Evolutionary conservation across 305 asterid genomes (phyloP), one percentile per base, ranked within the genome.

Genomic region (Fraxinus greggii): DNA sequence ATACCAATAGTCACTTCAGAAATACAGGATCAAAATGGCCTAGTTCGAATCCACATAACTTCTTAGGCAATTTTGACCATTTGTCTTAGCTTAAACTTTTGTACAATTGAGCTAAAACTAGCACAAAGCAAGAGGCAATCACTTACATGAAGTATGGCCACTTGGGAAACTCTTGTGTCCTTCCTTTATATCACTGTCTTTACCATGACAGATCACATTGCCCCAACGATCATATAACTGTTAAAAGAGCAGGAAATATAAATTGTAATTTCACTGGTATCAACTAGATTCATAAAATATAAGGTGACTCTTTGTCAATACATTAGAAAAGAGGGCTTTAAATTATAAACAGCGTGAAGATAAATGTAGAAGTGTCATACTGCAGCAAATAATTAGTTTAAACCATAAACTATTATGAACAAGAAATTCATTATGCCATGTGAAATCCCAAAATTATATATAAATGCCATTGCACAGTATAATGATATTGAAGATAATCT

Each of bases 131-230:
- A 75, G 72, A 84, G 76, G 75, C 38, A 28, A 28, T 31, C 31
- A 82, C 95, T 86, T 89, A 96, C 99, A 93, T 87, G 99, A 94
- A 83, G 98, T 87, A 82, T 95, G 99, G 51, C 99, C 99, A 51
- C 99, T 95, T 32, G 99, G 99, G 85, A 95, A 95, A 88, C 98
- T 96, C 93, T 96, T 94, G 83, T 94, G 97, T 69, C 99, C 99
- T 91, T 96, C 98, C 85, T 86, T 94, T 77, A 94, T 94, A 38
- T 90, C 97, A 35, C 93, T 88, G 5, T 76, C 84, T 38, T 93
- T 88, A 79, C 99, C 99, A 90, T 89, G 90, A 87, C 99, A 96
- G 26, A 51, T 63, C 78, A 94, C 99, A 54, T 94, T 74, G 61
- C 98, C 98, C 93, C 81, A 89, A 28, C 31, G 78, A 84, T 91